A percentile compares a stretch with the other conserved stretches of the same genome.
Conservation (phyloP, 228 moss, liverwort and hornwort genomes). For the Sphagnum fallax region DNA sequence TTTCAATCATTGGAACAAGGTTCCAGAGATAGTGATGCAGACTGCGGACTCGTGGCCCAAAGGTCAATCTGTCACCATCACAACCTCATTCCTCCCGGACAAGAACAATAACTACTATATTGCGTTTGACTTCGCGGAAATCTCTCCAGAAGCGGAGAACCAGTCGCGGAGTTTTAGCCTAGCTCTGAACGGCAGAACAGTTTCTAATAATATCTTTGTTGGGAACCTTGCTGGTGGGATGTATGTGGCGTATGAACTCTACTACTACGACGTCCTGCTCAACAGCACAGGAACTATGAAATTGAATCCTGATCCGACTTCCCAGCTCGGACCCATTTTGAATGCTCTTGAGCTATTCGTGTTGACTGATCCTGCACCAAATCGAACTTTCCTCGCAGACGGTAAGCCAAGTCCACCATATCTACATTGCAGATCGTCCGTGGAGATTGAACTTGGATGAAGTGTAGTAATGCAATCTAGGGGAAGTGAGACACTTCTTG, state of each 20-base stretch:
- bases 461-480: no score
- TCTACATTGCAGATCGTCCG: no score
- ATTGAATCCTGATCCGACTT: constrained; percentile 10
- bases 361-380: constrained; percentile 14
- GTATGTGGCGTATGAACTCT: constrained; percentile 23
- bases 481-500: no score
- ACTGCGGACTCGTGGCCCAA: constrained; percentile 19
- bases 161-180: constrained; percentile 10
- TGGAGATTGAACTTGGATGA: no score
- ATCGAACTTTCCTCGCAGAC: constrained; percentile 19
- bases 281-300: constrained; percentile 9
- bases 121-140: constrained; percentile 22
- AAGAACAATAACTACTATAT: no score
- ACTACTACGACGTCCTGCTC: constrained; percentile 6
- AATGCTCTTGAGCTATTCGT: constrained; percentile 37
- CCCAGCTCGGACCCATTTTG: constrained; percentile 17
- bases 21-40: constrained; percentile 13
- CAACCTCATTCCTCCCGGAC: no score
- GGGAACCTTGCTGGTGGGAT: background rate
- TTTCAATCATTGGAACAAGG: constrained; percentile 8
- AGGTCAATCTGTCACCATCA: no score
- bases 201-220: constrained; percentile 11
- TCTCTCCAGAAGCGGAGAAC: background rate
- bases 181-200: constrained; percentile 6
- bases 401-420: constrained; percentile 9